Base-by-base conservation (phyloP, 1,139 yeast species). In the Saccharomycopsis hybrid region DNA sequence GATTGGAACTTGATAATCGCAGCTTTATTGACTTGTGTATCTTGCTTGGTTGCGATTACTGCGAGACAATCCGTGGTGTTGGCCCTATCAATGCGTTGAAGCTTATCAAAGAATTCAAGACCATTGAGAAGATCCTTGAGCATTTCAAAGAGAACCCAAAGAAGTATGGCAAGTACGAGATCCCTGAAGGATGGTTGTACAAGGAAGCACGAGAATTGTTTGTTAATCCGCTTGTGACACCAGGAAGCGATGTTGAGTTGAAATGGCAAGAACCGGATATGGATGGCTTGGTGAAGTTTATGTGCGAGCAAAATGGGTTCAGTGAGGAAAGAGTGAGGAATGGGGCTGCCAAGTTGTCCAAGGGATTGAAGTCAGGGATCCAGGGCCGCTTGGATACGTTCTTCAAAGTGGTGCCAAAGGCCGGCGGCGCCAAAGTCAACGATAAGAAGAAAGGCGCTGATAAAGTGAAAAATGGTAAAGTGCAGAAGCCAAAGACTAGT, bases 101-200 rank as follows among this genome's bases (percentile, higher is more conserved):
- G 60, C 73, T 92, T 55, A 87, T 92, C 57, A 84, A 83, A 62
- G 96, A 92, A 61, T 90, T 88, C 65, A 82, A 85, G 1, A 75
- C 84, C 0, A 72, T 92, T 48, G 97, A 90, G 54, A 81, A 80
- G 45, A 79, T 94, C 43, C 77, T 90, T 36, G 82, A 82, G 58
- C 72, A 70, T 57, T 78, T 89, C 41, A 69, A 76, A 41, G 71
- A 71, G 48, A 76, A 80, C 53, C 83, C 84, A 1, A 82, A 79
- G 18, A 73, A 74, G 52, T 67, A 71, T 36, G 72, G 80, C 25
- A 89, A 89, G 63, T 83, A 81, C 65, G 84, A 81, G 60, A 77
- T 92, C 13, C 98, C 98, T 1, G 97, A 89, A 60, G 82, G 87
- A 58, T 92, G 97, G 97, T 96, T 96, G 2, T 90, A 74, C 62